Percentiles rank a stretch among this genome's conserved stretches.
These are phyloP conservation scores for Russula foetens DNA, from an alignment of 768 basidiomycete species.

Conservation along the genomic window DNA sequence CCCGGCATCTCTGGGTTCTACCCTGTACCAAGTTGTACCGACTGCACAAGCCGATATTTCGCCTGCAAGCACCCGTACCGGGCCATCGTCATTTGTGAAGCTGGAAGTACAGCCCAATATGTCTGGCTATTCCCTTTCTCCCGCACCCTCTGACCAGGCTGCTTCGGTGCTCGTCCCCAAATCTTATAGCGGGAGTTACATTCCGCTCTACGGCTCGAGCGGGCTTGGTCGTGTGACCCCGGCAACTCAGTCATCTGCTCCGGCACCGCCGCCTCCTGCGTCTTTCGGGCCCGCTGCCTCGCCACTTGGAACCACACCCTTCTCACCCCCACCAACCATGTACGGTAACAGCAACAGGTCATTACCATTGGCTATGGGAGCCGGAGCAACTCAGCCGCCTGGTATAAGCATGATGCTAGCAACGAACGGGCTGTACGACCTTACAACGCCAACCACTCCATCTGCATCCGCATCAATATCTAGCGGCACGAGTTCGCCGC, in stretches of 20 bases:
- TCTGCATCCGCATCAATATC: background rate
- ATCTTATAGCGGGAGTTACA: background rate
- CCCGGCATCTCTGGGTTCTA: background rate
- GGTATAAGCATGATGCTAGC: background rate
- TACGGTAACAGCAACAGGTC: background rate
- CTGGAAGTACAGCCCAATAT: background rate
- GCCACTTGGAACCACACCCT: background rate
- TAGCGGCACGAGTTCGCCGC: background rate
- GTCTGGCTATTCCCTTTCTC: background rate
- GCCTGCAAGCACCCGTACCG: background rate
- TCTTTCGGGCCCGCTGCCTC: background rate
- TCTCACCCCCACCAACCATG: background rate
- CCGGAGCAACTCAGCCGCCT: background rate
- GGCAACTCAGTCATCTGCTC: background rate
- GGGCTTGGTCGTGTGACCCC: background rate
- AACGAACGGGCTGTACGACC: background rate
- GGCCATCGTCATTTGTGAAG: too few species aligned
- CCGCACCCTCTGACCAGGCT: background rate
- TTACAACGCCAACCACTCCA: background rate
- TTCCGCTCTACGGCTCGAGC: conserved; percentile 8
- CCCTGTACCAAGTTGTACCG: background rate
- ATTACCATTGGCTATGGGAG: background rate
- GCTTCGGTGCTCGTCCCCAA: background rate
- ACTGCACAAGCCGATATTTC: background rate
- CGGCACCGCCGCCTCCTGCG: background rate